These are phyloP conservation scores for Lojkania enalia DNA, from an alignment of 2,329 filamentous ascomycete genomes.

Conservation along the genomic window DNA sequence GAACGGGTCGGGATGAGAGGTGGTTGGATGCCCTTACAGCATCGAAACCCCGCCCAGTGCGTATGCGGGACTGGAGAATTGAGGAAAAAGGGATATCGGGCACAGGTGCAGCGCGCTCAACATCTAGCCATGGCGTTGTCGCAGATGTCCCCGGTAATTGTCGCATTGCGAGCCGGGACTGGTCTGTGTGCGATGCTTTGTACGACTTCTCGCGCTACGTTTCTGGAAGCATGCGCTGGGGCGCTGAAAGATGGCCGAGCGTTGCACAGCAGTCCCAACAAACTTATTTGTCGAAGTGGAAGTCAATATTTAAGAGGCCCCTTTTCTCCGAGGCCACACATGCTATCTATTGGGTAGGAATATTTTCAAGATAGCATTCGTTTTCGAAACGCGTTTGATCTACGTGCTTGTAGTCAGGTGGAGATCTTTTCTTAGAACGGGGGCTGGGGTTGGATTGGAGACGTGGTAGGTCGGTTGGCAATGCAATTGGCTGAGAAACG, in stretches of 20 bases:
- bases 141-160: neutral
- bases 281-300: no score
- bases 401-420: neutral
- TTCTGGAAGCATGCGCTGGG: neutral
- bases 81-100: no score
- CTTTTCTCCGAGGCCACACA: no score
- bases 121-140: neutral
- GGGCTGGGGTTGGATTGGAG: neutral
- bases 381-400: conserved; percentile 7
- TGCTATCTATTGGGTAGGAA: conserved; percentile 1
- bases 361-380: neutral
- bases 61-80: no score
- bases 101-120: no score
- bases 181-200: neutral
- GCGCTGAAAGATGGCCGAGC: neutral
- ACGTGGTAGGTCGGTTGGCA: conserved; percentile 12
- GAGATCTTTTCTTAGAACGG: neutral
- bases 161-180: neutral
- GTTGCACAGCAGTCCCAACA: conserved; percentile 1
- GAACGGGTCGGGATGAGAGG: neutral
- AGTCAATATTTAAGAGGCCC: no score
- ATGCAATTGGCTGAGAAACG: no score
- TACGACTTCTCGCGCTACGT: neutral
- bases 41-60: no score
- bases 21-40: neutral